These are phyloP conservation scores for Ceratocystis ficicola DNA, from an alignment of 2,329 filamentous ascomycete species.

Conservation along the genomic window DNA sequence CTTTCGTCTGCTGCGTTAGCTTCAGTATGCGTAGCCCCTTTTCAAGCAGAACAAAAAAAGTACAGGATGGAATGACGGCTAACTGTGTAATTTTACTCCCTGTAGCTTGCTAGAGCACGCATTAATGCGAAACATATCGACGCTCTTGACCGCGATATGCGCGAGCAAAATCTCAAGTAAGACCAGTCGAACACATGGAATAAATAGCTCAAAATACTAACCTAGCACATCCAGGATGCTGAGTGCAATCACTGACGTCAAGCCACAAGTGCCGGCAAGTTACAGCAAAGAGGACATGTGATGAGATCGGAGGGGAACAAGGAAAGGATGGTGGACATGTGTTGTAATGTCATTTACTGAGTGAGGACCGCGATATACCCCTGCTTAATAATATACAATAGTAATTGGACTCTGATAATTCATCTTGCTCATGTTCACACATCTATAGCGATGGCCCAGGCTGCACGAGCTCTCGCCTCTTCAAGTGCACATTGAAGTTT, in stretches of 20 bases:
- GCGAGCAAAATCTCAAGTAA: slow-evolving; percentile 41
- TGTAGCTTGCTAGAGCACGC: slow-evolving; percentile 26
- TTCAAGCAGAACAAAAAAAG: background rate
- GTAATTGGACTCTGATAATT: background rate
- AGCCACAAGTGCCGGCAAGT: slow-evolving; percentile 18
- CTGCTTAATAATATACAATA: slow-evolving; percentile 11
- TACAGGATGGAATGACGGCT: background rate
- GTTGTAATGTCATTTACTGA: slow-evolving; percentile 8
- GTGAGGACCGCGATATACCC: slow-evolving; percentile 14
- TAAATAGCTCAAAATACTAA: background rate
- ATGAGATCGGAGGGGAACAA: background rate
- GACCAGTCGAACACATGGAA: background rate
- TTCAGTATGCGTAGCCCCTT: slow-evolving; percentile 43
- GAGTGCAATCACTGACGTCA: slow-evolving; percentile 19
- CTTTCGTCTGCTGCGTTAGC: slow-evolving; percentile 53
- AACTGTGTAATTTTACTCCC: background rate
- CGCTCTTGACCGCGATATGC: slow-evolving; percentile 45
- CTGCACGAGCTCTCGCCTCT: slow-evolving; percentile 27
- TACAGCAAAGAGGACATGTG: slow-evolving; percentile 12
- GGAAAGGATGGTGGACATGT: background rate
- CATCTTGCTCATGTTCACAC: background rate
- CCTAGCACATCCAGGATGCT: slow-evolving; percentile 12
- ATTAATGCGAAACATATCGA: slow-evolving; percentile 39
- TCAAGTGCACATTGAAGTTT: slow-evolving; percentile 40
- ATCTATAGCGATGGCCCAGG: background rate